phyloP scores from a whole-genome alignment of 257 asterid species.

The Petrea volubilis region DNA sequence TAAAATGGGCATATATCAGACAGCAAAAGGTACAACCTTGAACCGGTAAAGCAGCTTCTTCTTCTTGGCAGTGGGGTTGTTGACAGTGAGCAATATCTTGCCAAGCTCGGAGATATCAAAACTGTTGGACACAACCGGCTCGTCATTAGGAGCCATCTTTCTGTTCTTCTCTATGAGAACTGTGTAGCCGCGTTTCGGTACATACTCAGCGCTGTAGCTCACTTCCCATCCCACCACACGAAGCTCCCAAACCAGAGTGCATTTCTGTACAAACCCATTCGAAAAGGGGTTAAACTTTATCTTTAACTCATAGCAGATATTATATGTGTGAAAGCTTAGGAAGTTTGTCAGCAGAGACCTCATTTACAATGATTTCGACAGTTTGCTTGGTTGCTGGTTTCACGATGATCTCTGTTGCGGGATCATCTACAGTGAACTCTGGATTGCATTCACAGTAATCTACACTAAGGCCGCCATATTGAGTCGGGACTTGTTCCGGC shows the following conservation, averaged over 20 bases:
- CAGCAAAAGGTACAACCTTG: slow-evolving; percentile 49
- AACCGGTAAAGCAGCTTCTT: slow-evolving; percentile 70
- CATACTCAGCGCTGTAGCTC: slow-evolving; percentile 68
- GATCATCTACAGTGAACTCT: slow-evolving; percentile 53
- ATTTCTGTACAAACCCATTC: slow-evolving; percentile 45
- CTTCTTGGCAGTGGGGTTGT: slow-evolving; percentile 71
- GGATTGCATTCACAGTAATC: slow-evolving; percentile 76
- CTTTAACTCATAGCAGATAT: background rate
- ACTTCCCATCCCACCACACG: slow-evolving; percentile 89
- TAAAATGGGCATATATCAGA: too few species aligned
- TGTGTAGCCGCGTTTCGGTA: slow-evolving; percentile 64
- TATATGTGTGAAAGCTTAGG: background rate
- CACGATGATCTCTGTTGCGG: slow-evolving; percentile 54
- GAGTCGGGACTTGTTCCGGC: slow-evolving; percentile 70
- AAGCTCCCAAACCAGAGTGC: slow-evolving; percentile 72
- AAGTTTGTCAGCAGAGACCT: slow-evolving; percentile 38
- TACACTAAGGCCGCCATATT: slow-evolving; percentile 67
- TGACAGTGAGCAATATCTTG: slow-evolving; percentile 60
- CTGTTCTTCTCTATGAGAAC: slow-evolving; percentile 64
- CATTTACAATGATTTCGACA: slow-evolving; percentile 66
- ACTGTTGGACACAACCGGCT: slow-evolving; percentile 55
- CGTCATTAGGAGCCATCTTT: slow-evolving; percentile 58
- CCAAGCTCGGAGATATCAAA: slow-evolving; percentile 60
- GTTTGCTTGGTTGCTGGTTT: slow-evolving; percentile 75
- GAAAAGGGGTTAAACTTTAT: too few species aligned